Conservation (phyloP, 192 early-diverging fungal species). For the Funneliformis geosporum region DNA sequence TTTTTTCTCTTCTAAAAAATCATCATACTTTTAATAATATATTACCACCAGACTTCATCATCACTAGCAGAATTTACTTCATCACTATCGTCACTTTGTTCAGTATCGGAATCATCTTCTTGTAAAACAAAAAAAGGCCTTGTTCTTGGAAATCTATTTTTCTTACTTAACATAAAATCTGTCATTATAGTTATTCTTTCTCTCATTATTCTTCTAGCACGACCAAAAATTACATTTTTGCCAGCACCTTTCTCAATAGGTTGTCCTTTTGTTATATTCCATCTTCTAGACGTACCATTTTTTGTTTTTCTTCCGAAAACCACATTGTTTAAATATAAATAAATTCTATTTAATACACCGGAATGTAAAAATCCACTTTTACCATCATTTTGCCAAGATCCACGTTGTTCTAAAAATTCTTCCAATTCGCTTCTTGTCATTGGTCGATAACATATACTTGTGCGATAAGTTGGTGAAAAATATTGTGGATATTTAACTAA, state of each 20-base stretch:
- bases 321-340: conserved; percentile 56
- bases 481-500: conserved; percentile 47
- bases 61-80: conserved; percentile 5
- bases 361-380: conserved; percentile 60
- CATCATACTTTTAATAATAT: not conserved
- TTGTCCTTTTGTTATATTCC: not conserved
- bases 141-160: not conserved
- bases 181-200: not conserved
- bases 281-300: not conserved
- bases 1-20: too few relatives aligned
- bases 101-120: not conserved
- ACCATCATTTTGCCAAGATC: conserved; percentile 43
- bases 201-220: not conserved
- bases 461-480: conserved; percentile 67
- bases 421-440: conserved; percentile 56
- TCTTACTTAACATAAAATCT: not conserved
- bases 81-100: not conserved
- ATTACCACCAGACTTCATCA: not conserved
- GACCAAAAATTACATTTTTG: not conserved
- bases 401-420: conserved; percentile 49
- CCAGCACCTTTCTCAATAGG: not conserved
- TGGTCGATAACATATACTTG: conserved; percentile 60
- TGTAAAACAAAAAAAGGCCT: conserved; percentile 6
- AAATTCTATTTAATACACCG: conserved; percentile 62
- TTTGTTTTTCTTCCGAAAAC: conserved; percentile 35